Evolutionary conservation across 441 rosid species (phyloP).

Genomic region (Erysimum pusillum): DNA sequence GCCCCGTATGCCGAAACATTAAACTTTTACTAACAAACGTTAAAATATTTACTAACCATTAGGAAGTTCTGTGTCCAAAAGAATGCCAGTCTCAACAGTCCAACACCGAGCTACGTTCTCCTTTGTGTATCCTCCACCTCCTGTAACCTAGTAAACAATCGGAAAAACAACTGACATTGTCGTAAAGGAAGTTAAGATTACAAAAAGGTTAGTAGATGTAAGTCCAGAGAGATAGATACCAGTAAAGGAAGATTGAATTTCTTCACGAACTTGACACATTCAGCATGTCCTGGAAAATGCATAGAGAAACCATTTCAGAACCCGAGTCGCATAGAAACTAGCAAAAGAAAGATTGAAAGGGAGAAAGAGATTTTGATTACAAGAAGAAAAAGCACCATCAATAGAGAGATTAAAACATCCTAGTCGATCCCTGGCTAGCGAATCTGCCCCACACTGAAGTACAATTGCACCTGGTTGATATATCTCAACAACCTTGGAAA

Average conservation of each 20-base stretch:
- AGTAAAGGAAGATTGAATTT: slow-evolving; percentile 89
- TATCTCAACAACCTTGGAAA: slow-evolving; percentile 89
- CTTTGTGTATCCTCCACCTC: slow-evolving; percentile 98
- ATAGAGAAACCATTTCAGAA: slow-evolving; percentile 11
- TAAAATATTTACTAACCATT: slow-evolving; percentile 60
- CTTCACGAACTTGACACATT: slow-evolving; percentile 95
- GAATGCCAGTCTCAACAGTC: slow-evolving; percentile 95
- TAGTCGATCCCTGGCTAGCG: slow-evolving; percentile 96
- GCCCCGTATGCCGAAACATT: neutral
- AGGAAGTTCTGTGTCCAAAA: slow-evolving; percentile 90
- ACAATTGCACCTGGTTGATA: slow-evolving; percentile 94
- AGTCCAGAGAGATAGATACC: slow-evolving; percentile 59
- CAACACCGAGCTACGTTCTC: slow-evolving; percentile 99
- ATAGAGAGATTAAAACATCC: slow-evolving; percentile 99
- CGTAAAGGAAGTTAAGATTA: neutral
- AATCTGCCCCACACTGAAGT: slow-evolving; percentile 99
- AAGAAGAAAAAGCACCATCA: slow-evolving; percentile 80
- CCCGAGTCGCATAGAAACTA: slow-evolving; percentile 27
- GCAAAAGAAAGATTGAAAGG: slow-evolving; percentile 19
- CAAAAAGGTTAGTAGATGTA: neutral
- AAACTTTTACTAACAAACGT: neutral
- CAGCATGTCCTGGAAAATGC: slow-evolving; percentile 83
- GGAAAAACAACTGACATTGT: neutral
- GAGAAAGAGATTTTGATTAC: slow-evolving; percentile 51
- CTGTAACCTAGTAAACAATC: slow-evolving; percentile 77